A percentile compares a stretch with the other conserved stretches of the same genome.
phyloP scores from a whole-genome alignment of 306 rosid genomes.

The Acacia confusa region DNA sequence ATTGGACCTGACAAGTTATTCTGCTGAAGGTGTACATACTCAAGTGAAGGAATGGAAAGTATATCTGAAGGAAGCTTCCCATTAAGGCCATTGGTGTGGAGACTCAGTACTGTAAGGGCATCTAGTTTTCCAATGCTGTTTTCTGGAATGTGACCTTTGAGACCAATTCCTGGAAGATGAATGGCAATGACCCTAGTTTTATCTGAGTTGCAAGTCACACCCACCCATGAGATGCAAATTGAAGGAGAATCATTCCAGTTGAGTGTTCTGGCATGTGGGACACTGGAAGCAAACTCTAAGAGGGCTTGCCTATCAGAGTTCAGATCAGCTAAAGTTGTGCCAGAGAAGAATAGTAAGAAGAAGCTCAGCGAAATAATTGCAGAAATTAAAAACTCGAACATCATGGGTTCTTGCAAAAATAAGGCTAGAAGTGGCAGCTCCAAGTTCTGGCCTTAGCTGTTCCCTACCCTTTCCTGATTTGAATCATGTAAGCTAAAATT shows the following conservation, averaged over 20 bases:
- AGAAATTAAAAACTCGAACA: conserved; percentile 42
- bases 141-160: conserved; percentile 59
- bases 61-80: conserved; percentile 70
- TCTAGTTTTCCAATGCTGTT: conserved; percentile 62
- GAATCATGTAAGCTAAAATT: conserved; percentile 25
- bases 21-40: conserved; percentile 57
- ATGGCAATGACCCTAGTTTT: conserved; percentile 52
- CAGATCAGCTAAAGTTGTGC: conserved; percentile 48
- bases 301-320: conserved; percentile 70
- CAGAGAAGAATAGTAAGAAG: conserved; percentile 10
- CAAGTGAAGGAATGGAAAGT: conserved; percentile 62
- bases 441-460: conserved; percentile 35
- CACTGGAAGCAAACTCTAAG: conserved; percentile 51
- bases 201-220: conserved; percentile 58
- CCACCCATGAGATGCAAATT: conserved; percentile 73
- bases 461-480: conserved; percentile 44
- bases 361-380: conserved; percentile 38
- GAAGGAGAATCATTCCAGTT: conserved; percentile 62
- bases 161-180: conserved; percentile 74
- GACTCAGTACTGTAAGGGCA: conserved; percentile 64
- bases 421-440: conserved; percentile 29
- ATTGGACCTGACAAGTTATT: conserved; percentile 67
- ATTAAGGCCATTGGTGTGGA: conserved; percentile 66
- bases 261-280: conserved; percentile 60
- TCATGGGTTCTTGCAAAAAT: conserved; percentile 45